Base-by-base conservation (phyloP, 305 asterid genomes). In the Withania somnifera region DNA sequence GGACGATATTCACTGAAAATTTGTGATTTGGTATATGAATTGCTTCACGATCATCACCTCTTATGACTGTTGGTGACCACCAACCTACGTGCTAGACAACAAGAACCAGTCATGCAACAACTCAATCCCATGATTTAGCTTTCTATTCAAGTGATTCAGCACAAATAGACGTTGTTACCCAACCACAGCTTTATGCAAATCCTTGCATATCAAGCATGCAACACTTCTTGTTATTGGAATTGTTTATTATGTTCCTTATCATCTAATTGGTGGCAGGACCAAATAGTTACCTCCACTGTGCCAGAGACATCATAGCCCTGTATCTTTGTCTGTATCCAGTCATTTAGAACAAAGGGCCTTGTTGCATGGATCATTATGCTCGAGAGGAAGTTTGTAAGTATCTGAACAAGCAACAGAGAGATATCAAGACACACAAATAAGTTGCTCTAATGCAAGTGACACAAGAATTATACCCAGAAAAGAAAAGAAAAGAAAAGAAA, bases 31-130 rank as follows among this genome's bases (percentile, higher is more conserved):
- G 99, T 87, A 97, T 92, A 88, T 97, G 97, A 85, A 94, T 90
- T 66, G 99, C 99, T 93, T 97, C 99, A 75, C 99, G 98, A 87
- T 97, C 97, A 71, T 97, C 99, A 63, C 96, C 98, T 90, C 99
- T 90, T 83, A 97, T 84, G 85, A 97, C 88, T 82, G 99, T 93
- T 56, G 97, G 99, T 34, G 99, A 97, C 99, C 99, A 97, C 99
- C 99, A 97, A 53, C 99, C 99, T 85, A 94, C 98, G 80, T 92
- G 97, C 99, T 97, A 86, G 83, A 79, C 83, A 69, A 57, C 64
- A 51, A 50, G 19, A 51, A 76, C 50, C 30, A 76, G 80, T 51
- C 64, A 76, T 51, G 10, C 64, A 76, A 51, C 19, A 51, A 63
- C 30, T 76, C 64, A 76, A 76, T 28, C 45, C 50, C n/a, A 28